Evolutionary conservation across 768 basidiomycete species (phyloP).

Genomic region (Cantharellus cinnabarinus): DNA sequence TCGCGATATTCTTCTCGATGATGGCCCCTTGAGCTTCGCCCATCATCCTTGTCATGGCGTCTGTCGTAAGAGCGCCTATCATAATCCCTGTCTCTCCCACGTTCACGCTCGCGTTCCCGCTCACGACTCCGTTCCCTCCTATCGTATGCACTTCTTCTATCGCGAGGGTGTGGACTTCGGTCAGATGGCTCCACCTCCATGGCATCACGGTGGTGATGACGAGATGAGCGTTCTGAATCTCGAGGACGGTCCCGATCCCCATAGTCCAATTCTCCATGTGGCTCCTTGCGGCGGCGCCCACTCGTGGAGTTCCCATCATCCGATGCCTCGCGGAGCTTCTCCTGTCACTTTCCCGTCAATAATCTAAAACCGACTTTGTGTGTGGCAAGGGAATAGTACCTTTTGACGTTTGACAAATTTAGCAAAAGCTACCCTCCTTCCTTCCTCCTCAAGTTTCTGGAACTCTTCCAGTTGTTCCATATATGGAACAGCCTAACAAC

Average conservation of each 20-base stretch:
- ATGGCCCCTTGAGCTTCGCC: conserved; percentile 5
- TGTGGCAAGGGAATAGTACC: conserved; percentile 21
- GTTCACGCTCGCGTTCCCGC: conserved; percentile 11
- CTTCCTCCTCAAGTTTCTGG: conserved; percentile 68
- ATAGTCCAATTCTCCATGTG: conserved; percentile 12
- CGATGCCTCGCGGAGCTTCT: conserved; percentile 46
- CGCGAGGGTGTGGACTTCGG: conserved; percentile 9
- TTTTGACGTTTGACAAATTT: conserved; percentile 87
- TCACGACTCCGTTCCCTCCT: conserved; percentile 30
- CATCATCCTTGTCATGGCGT: conserved; percentile 11
- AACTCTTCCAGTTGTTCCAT: conserved; percentile 75
- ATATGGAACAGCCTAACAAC: conserved; percentile 42
- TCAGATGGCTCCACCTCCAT: conserved; percentile 22
- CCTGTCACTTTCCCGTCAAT: conserved; percentile 23
- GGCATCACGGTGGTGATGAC: conserved; percentile 1
- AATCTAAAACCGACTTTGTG: background rate
- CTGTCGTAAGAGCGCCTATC: background rate
- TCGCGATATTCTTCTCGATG: conserved; percentile 11
- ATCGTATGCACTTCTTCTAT: conserved; percentile 8
- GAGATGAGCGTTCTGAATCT: conserved; percentile 10
- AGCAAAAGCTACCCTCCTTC: conserved; percentile 55
- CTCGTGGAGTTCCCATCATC: conserved; percentile 69
- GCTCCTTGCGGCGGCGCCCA: conserved; percentile 65
- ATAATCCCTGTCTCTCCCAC: conserved; percentile 5
- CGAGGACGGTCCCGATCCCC: conserved; percentile 19